These are phyloP conservation scores for Gelatoporia subvermispora DNA, from an alignment of 768 basidiomycete species.

Conservation along the genomic window DNA sequence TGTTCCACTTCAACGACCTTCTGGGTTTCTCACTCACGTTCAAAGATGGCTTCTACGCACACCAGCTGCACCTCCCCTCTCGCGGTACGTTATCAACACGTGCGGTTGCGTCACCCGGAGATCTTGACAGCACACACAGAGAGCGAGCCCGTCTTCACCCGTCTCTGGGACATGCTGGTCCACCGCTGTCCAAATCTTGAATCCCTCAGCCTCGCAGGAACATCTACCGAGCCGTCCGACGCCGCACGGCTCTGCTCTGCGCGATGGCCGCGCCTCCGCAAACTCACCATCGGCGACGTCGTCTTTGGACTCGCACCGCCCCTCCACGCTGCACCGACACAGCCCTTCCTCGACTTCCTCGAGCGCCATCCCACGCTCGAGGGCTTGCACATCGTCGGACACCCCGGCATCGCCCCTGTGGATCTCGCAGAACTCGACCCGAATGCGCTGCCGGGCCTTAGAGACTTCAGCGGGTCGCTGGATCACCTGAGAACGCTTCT, in stretches of 20 bases:
- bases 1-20: constrained; percentile 66
- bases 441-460: constrained; percentile 43
- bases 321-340: constrained; percentile 33
- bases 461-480: constrained; percentile 62
- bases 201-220: constrained; percentile 54
- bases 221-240: constrained; percentile 47
- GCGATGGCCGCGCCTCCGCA: constrained; percentile 62
- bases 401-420: constrained; percentile 41
- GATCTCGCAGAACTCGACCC: constrained; percentile 47
- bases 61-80: constrained; percentile 47
- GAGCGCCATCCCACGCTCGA: constrained; percentile 54
- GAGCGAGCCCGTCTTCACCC: constrained; percentile 48
- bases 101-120: neutral
- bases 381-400: constrained; percentile 22
- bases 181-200: constrained; percentile 60
- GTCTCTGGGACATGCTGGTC: constrained; percentile 70
- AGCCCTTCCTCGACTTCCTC: constrained; percentile 63
- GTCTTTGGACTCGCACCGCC: constrained; percentile 45
- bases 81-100: constrained; percentile 49
- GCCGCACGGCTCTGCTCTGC: constrained; percentile 52
- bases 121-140: constrained; percentile 19
- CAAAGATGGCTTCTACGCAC: constrained; percentile 60
- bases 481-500: constrained; percentile 62
- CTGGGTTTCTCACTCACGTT: constrained; percentile 57
- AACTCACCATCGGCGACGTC: constrained; percentile 61